Evolutionary conservation across 2,329 filamentous ascomycete species (phyloP).

Genomic region (Colletotrichum graminicola): DNA sequence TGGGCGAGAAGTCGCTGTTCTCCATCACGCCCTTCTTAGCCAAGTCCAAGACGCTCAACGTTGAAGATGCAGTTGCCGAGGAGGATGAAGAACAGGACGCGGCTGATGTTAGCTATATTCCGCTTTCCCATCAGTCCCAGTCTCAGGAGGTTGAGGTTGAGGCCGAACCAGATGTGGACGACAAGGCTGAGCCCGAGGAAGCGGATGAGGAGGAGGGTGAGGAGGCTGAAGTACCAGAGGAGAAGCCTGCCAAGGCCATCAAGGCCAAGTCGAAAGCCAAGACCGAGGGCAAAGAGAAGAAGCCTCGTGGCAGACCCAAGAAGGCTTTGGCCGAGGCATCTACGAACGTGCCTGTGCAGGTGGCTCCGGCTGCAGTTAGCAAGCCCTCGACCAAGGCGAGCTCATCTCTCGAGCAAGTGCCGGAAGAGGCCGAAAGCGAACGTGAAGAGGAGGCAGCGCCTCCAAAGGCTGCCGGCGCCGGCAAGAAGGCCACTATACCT

Average conservation of each 20-base stretch:
- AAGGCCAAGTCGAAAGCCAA: constrained; percentile 45
- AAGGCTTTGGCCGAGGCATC: constrained; percentile 61
- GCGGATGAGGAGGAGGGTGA: constrained; percentile 30
- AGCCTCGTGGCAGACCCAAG: constrained; percentile 61
- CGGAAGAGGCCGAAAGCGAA: constrained; percentile 52
- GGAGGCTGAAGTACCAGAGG: constrained; percentile 33
- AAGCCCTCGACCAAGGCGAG: constrained; percentile 52
- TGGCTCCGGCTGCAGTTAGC: constrained; percentile 30
- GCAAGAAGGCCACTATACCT: constrained; percentile 39
- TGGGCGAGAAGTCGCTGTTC: constrained; percentile 91
- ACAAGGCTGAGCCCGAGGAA: constrained; percentile 9
- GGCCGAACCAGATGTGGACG: constrained; percentile 16
- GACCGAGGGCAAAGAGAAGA: constrained; percentile 44
- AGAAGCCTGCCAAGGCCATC: constrained; percentile 43
- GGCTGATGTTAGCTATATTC: constrained; percentile 40
- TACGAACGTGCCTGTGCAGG: constrained; percentile 55
- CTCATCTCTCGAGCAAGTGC: constrained; percentile 54
- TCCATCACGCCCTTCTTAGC: constrained; percentile 96
- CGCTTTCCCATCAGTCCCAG: constrained; percentile 29
- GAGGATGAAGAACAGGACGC: constrained; percentile 48
- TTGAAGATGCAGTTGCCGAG: constrained; percentile 52
- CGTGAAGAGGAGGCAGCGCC: constrained; percentile 47
- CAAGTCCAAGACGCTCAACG: constrained; percentile 69
- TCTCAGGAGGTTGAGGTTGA: constrained; percentile 26
- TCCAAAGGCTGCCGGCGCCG: constrained; percentile 47